Base-by-base conservation (phyloP, 225 moss, liverwort and hornwort species). In the Sphagnum contortum region DNA sequence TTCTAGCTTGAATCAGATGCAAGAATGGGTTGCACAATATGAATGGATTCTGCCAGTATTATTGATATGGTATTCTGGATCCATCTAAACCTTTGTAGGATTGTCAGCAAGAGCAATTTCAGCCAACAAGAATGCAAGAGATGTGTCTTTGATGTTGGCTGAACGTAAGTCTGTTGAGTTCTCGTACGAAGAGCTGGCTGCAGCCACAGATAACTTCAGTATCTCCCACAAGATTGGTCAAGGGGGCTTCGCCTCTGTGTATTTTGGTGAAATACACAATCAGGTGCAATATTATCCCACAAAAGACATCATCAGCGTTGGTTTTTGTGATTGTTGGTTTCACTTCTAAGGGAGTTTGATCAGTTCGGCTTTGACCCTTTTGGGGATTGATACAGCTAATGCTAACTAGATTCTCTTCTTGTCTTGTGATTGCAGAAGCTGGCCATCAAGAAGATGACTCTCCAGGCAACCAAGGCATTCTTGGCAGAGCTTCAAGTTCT, bases 401-500 rank as follows among this genome's bases (percentile, higher is more conserved):
- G 29, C 29, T 29, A 29, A 29, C 29, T 29, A 29, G 29, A 29
- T 29, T 29, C 29, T 29, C 29, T 29, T 29, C 29, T 29, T 29
- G 29, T 29, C 29, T 29, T 29, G 29, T 29, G 29, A 29, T 50
- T 56, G 75, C 82, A 93, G 95, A 92, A 83, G 70, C 50, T 90
- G 72, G 92, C 95, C 55, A 88, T 96, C 76, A 96, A 96, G 70
- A 81, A 78, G 77, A 96, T 96, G 95, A 90, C 92, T 69, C 68
- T 96, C 45, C 92, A 87, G 72, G 90, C 90, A 61, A 90, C 92
- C 53, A 84, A 87, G 51, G 95, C 90, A 65, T 92, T 96, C 57
- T 75, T 88, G 76, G 92, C 92, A 10, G 95, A 96, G 73, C 88
- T 96, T 61, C 92, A 96, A 87, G 92, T 96, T 7, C 92, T 96